A percentile compares a stretch with the other conserved stretches of the same genome.
These are phyloP conservation scores for Aspergillus arachidicola DNA, from an alignment of 2,329 filamentous ascomycete genomes.

Conservation along the genomic window DNA sequence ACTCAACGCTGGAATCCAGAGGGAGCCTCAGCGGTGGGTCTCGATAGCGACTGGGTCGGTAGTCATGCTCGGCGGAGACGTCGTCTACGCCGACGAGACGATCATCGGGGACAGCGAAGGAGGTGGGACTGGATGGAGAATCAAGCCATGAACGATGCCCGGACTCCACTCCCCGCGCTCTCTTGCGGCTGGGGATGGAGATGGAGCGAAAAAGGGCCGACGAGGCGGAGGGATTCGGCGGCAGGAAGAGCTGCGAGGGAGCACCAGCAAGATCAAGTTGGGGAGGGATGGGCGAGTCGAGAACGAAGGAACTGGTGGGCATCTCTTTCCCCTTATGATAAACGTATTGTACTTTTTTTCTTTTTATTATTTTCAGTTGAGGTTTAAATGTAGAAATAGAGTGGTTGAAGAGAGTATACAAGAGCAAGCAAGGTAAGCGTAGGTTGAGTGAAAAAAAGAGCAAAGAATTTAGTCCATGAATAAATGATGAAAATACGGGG, in stretches of 20 bases:
- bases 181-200: slow-evolving; percentile 35
- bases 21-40: slow-evolving; percentile 29
- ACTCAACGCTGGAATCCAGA: slow-evolving; percentile 32
- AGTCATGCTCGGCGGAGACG: slow-evolving; percentile 21
- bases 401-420: background rate
- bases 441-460: background rate
- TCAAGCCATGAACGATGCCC: slow-evolving; percentile 29
- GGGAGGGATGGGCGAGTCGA: slow-evolving; percentile 39
- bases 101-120: slow-evolving; percentile 37
- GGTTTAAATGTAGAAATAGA: background rate
- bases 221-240: slow-evolving; percentile 38
- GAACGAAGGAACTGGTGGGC: slow-evolving; percentile 35
- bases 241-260: slow-evolving; percentile 42
- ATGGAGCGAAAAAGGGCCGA: slow-evolving; percentile 42
- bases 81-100: slow-evolving; percentile 6
- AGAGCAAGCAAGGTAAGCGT: background rate
- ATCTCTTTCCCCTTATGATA: slow-evolving; percentile 19
- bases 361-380: background rate
- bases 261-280: slow-evolving; percentile 43
- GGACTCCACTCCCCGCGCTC: slow-evolving; percentile 29
- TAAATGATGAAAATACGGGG: background rate
- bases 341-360: background rate
- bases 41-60: slow-evolving; percentile 46
- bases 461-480: background rate
- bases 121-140: slow-evolving; percentile 34